Evolutionary conservation across 2,329 filamentous ascomycete genomes (phyloP), one percentile per base, ranked within the genome.

Genomic region (Colletotrichum lindemuthianum): DNA sequence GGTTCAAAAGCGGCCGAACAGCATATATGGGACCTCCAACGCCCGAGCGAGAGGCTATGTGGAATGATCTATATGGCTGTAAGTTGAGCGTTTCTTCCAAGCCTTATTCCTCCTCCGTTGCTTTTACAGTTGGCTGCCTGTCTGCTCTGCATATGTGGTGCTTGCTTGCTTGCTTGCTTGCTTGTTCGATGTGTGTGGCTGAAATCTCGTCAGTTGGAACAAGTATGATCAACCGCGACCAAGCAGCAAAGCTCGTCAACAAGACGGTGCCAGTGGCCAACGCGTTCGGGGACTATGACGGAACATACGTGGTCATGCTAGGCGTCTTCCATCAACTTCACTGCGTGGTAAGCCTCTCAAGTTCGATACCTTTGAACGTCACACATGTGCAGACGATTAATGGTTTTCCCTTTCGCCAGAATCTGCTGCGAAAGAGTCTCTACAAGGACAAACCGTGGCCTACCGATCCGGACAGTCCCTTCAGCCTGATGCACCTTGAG

Each of bases 61-160:
- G 49, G 49, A 32, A 51, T n/a, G 49, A 51, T 39, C 34, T 51
- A 10, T 51, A 51, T 9, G 34, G 49, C 49, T 51, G 49, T 51
- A 15, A 9, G 49, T 51, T 5, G 12, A n/a, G 40, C 24, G 5
- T 3, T 24, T 24, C 24, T 24, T 24, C 24, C 24, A 24, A 32
- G 24, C 24, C 24, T 24, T 24, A 24, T n/a, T 15, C 3, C n/a
- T n/a, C n/a, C 6, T 16, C 4, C 7, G 1, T 40, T 6, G 33
- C 34, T 10, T 24, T 15, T n/a, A 16, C 8, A 24, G 24, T 24
- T 24, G 24, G 24, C 24, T 24, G 4, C 24, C 24, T 24, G 24
- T 5, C 24, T 24, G 24, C 24, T 24, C 24, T 24, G 24, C 24
- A 3, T 24, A 3, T 24, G 24, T 24, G 24, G 24, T 24, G 24